phyloP scores from a whole-genome alignment of 208 protist species.

The Leishmania martiniquensis region DNA sequence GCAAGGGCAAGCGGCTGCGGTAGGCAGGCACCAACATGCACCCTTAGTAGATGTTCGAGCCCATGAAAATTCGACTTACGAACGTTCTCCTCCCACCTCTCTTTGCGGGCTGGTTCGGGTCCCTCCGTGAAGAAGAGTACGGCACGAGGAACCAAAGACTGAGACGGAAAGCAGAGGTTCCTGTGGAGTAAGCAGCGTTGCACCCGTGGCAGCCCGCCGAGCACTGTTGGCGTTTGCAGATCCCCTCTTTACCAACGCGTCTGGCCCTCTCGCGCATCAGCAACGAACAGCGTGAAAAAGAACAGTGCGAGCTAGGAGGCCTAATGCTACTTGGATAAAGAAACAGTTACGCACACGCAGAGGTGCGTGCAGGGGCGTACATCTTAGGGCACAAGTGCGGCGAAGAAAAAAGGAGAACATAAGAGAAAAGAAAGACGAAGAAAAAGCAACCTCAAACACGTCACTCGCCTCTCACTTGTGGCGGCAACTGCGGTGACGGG shows the following conservation, averaged over 20 bases:
- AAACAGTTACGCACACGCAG: not conserved
- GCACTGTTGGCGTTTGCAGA: not conserved
- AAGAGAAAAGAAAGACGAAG: not conserved
- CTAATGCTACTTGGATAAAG: not conserved
- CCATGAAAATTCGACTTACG: not conserved
- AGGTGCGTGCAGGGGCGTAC: not conserved
- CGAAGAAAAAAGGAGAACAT: slow-evolving; percentile 4
- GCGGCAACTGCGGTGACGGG: too few relatives aligned
- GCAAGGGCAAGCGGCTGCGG: not conserved
- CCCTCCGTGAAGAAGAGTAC: not conserved
- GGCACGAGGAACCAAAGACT: not conserved
- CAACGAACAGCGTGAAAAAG: slow-evolving; percentile 9
- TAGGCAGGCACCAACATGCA: not conserved
- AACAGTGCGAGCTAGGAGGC: not conserved
- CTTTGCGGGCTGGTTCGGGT: not conserved
- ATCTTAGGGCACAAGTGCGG: not conserved
- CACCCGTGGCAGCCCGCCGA: not conserved
- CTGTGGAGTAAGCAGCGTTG: not conserved
- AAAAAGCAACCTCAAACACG: not conserved
- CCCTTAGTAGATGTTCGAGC: not conserved
- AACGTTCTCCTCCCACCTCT: not conserved
- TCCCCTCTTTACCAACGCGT: not conserved
- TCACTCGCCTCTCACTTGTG: too few relatives aligned
- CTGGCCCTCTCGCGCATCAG: not conserved
- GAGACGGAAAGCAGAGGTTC: not conserved